phyloP scores from a whole-genome alignment of 2,329 filamentous ascomycete species.

The Alternaria sp. region DNA sequence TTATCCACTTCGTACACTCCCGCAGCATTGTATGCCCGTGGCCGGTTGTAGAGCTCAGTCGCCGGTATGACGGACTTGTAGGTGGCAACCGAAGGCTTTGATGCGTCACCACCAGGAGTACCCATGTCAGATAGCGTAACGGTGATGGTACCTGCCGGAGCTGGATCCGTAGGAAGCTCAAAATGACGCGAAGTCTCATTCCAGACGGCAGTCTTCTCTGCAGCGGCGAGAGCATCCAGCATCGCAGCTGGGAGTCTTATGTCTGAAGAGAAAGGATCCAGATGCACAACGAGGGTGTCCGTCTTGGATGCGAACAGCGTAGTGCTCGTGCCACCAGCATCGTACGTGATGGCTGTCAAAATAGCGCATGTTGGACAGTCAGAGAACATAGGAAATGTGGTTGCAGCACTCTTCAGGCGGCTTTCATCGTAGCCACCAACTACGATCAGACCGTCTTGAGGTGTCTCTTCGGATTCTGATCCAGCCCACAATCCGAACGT shows the following conservation, averaged over 20 bases:
- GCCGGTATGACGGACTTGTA: conserved; percentile 29
- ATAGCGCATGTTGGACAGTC: conserved; percentile 30
- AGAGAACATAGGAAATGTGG: conserved; percentile 29
- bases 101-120: conserved; percentile 20
- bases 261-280: conserved; percentile 26
- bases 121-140: conserved; percentile 26
- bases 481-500: conserved; percentile 29
- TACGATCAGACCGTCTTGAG: conserved; percentile 26
- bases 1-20: conserved; percentile 25
- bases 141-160: conserved; percentile 25
- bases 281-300: conserved; percentile 22
- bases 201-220: conserved; percentile 26
- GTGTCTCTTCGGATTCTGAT: conserved; percentile 25
- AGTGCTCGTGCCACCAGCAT: conserved; percentile 22
- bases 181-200: conserved; percentile 25
- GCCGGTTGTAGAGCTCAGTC: conserved; percentile 23
- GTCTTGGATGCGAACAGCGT: conserved; percentile 17
- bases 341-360: conserved; percentile 29
- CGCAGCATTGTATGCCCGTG: conserved; percentile 23
- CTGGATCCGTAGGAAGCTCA: conserved; percentile 22
- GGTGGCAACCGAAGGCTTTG: conserved; percentile 24
- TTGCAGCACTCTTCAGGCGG: conserved; percentile 20
- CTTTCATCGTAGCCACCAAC: conserved; percentile 27
- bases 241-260: conserved; percentile 19
- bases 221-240: conserved; percentile 21